phyloP scores from a whole-genome alignment of 495 filamentous ascomycete genomes.

The Xanthoparmelia taractica region DNA sequence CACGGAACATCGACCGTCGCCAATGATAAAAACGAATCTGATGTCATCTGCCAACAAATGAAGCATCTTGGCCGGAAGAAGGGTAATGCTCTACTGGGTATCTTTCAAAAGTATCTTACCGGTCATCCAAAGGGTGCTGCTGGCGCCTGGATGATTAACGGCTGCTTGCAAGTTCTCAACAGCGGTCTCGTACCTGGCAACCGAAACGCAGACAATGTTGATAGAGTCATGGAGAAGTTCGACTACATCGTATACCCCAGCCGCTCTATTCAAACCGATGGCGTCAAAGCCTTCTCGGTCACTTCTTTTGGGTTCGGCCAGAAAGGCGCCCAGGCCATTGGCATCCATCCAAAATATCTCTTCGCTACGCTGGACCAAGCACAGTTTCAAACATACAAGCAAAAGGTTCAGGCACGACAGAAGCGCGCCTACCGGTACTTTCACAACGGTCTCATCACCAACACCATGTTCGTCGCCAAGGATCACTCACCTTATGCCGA shows the following conservation, averaged over 20 bases:
- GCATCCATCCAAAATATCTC: slow-evolving; percentile 92
- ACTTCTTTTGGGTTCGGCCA: slow-evolving; percentile 99
- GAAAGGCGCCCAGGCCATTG: slow-evolving; percentile 95
- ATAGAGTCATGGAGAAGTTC: slow-evolving; percentile 91
- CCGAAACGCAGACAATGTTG: slow-evolving; percentile 95
- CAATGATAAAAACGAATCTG: slow-evolving; percentile 99
- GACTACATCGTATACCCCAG: slow-evolving; percentile 97
- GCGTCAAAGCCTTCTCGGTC: slow-evolving; percentile 94
- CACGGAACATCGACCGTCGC: slow-evolving; percentile 97
- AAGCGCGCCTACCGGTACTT: slow-evolving; percentile 98
- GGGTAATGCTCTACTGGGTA: slow-evolving; percentile 91
- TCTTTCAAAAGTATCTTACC: slow-evolving; percentile 99
- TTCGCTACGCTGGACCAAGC: slow-evolving; percentile 87
- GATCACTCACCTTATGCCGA: slow-evolving; percentile 80
- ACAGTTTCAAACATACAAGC: slow-evolving; percentile 72
- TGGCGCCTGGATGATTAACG: slow-evolving; percentile 99
- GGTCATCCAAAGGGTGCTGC: slow-evolving; percentile 99
- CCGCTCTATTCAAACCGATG: slow-evolving; percentile 92
- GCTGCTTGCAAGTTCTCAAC: slow-evolving; percentile 89
- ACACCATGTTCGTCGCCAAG: slow-evolving; percentile 95
- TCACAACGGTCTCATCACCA: slow-evolving; percentile 95
- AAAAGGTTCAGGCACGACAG: slow-evolving; percentile 83
- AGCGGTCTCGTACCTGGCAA: slow-evolving; percentile 91
- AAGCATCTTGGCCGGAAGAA: slow-evolving; percentile 89
- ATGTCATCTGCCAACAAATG: slow-evolving; percentile 94